Evolutionary conservation across 1,139 yeast species (phyloP), one percentile per base, ranked within the genome.

Genomic region (Yamadazyma sp.): DNA sequence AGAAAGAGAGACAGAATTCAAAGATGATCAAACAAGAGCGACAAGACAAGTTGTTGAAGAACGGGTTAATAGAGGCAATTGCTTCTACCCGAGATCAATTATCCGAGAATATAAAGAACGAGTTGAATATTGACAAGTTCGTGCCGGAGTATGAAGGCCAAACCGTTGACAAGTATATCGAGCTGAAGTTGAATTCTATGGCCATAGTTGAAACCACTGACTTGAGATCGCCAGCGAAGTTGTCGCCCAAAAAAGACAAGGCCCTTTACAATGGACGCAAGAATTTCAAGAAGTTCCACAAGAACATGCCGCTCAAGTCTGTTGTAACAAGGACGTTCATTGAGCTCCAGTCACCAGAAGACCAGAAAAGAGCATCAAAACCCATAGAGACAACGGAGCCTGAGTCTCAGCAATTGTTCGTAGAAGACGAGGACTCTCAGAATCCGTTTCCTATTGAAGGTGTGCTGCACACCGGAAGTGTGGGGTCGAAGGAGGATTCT

Each of bases 241-340:
- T 39, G 15, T 11, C 42, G 12, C 18, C 42, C 10, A 16, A 14
- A 1, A 16, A 31, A 11, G 41, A 33, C 2, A 40, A 37, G 14
- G 41, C 36, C 4, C 35, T 40, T 4, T 58, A 56, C 38, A 34
- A 43, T 2, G 61, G 59, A 2, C 54, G 70, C 4, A 66, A 61
- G 41, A 69, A 70, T 45, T 69, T 69, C 50, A 71, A 71, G 44
- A 58, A 47, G 3, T 71, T 71, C 49, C 53, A 47, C 16, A 70
- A 67, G 43, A 55, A 54, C 28, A 51, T 55, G 15, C 50, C 51
- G 1, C 32, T 55, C n/a, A 53, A 51, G 22, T 47, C 61, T 5
- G 51, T 48, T 12, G 51, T 57, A 16, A 52, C 61, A 0, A 42
- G 70, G 33, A 48, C 64, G 0, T 62, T 48, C 43, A 54, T 67